Percentiles rank a stretch among this genome's conserved stretches.
These are phyloP conservation scores for Bonia amplexicaulis DNA, from an alignment of 176 grass and related monocot genomes.

Conservation along the genomic window DNA sequence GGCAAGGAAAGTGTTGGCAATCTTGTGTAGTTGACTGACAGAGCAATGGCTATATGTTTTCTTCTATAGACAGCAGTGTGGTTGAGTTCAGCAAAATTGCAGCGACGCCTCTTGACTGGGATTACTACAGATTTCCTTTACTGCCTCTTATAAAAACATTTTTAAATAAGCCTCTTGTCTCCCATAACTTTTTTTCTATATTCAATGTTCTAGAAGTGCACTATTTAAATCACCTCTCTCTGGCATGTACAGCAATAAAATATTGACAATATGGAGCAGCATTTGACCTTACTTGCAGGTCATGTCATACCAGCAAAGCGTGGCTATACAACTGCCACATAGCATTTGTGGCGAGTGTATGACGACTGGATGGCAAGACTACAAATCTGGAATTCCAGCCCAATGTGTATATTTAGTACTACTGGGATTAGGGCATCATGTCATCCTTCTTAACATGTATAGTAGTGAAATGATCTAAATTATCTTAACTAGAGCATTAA, in stretches of 20 bases:
- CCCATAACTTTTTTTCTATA: neutral
- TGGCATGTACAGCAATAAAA: constrained; percentile 11
- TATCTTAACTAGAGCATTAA: too few relatives aligned
- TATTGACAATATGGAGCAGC: neutral
- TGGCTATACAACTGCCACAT: neutral
- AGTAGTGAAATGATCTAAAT: too few relatives aligned
- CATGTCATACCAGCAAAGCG: neutral
- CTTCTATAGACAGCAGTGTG: constrained; percentile 67
- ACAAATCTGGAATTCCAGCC: neutral
- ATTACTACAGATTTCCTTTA: constrained; percentile 97
- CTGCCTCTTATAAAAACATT: neutral
- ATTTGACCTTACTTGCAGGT: neutral
- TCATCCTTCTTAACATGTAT: neutral
- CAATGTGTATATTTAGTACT: neutral
- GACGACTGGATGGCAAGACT: neutral
- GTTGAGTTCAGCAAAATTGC: constrained; percentile 94
- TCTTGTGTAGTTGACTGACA: constrained; percentile 92
- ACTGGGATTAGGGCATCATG: neutral
- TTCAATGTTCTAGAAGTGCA: neutral
- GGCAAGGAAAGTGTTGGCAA: constrained; percentile 96
- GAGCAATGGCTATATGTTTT: constrained; percentile 95
- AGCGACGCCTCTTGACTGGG: constrained; percentile 68
- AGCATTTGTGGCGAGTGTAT: neutral
- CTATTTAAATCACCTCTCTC: constrained; percentile 2
- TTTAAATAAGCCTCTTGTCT: neutral